A percentile compares a stretch with the other conserved stretches of the same genome.
phyloP scores from a whole-genome alignment of 306 rosid species.

The Macrotyloma uniflorum region DNA sequence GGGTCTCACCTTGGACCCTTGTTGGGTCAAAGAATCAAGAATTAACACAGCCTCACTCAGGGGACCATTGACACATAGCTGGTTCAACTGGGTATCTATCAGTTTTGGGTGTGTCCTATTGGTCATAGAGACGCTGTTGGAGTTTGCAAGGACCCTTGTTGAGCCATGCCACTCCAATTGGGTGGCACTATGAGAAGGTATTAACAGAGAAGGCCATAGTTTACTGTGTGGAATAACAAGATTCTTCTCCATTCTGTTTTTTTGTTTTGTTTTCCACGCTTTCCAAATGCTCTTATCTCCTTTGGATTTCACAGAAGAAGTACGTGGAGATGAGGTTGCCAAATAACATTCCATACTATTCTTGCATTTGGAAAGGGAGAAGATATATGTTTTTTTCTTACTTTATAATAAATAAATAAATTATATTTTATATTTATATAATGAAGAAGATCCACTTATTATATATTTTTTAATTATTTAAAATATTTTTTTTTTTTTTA shows the following conservation, averaged over 20 bases:
- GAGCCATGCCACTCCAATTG: constrained; percentile 46
- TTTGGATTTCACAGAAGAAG: not conserved
- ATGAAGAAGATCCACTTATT: too few relatives aligned
- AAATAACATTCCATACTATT: too few relatives aligned
- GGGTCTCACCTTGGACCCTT: constrained; percentile 62
- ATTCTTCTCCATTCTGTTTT: constrained; percentile 48
- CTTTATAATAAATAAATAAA: too few relatives aligned
- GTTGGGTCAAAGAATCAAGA: constrained; percentile 66
- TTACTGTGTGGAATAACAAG: constrained; percentile 53
- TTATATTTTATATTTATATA: too few relatives aligned
- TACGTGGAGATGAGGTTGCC: not conserved
- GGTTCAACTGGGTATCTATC: constrained; percentile 54
- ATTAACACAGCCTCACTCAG: constrained; percentile 61
- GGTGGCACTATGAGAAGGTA: constrained; percentile 38
- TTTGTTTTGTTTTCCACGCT: not conserved
- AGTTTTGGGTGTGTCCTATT: constrained; percentile 32
- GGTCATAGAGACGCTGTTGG: constrained; percentile 43
- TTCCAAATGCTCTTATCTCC: not conserved
- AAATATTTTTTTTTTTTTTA: too few relatives aligned
- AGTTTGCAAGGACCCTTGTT: constrained; percentile 41
- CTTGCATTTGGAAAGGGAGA: not conserved
- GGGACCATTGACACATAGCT: constrained; percentile 61
- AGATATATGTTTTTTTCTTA: not conserved
- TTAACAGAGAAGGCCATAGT: constrained; percentile 44
- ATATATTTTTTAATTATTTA: too few relatives aligned